These are phyloP conservation scores for Plectranthus barbatus DNA, from an alignment of 257 asterid genomes.

Conservation along the genomic window DNA sequence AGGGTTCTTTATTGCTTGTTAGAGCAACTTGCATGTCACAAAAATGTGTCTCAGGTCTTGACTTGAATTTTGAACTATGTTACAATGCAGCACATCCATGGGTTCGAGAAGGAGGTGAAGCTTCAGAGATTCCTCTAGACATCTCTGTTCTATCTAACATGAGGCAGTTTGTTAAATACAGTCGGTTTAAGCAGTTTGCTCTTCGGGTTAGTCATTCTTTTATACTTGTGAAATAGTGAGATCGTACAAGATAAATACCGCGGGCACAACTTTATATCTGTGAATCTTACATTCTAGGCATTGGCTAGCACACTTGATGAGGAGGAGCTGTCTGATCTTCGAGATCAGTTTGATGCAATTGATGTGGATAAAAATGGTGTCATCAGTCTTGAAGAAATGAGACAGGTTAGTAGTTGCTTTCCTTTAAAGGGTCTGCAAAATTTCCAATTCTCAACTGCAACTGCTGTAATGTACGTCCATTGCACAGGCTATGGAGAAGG, in stretches of 20 bases:
- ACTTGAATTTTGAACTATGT: too few species aligned
- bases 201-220: conserved; percentile 55
- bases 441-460: conserved; percentile 1
- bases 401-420: conserved; percentile 51
- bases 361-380: conserved; percentile 93
- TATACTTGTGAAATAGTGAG: not conserved
- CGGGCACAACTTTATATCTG: not conserved
- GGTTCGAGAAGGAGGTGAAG: conserved; percentile 99
- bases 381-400: conserved; percentile 98
- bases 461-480: not conserved
- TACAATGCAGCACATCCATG: conserved; percentile 76
- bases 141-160: conserved; percentile 83
- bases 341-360: conserved; percentile 94
- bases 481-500: conserved; percentile 86
- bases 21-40: too few species aligned
- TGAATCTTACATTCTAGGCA: conserved; percentile 43
- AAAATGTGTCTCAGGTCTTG: too few species aligned
- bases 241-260: not conserved
- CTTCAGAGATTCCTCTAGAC: conserved; percentile 96
- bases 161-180: conserved; percentile 90
- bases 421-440: not conserved
- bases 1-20: too few species aligned
- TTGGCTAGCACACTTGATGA: conserved; percentile 90
- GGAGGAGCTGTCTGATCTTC: conserved; percentile 78
- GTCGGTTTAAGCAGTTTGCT: conserved; percentile 91